Base-by-base conservation (phyloP, 768 basidiomycete species). In the Auricularia sp. region DNA sequence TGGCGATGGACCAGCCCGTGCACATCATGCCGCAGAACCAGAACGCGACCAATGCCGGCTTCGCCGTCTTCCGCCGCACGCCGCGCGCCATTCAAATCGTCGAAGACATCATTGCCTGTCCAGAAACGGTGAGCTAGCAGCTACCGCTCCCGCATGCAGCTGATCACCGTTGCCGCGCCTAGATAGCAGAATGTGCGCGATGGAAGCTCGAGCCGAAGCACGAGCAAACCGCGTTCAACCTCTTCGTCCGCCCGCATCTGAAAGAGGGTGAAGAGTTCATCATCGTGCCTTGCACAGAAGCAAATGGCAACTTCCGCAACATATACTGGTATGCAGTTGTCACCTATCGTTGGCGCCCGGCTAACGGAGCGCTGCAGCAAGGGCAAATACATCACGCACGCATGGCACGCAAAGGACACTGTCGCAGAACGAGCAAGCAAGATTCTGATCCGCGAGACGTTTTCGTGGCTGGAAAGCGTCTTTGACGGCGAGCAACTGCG, bases 191-290 rank as follows among this genome's bases (percentile, higher is more conserved):
- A 35, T 59, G 56, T 29, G 56, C 56, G 56, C 21, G 13, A 29
- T 59, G 56, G 56, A 59, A 59, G 56, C 24, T 35, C 34, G 34
- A 33, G 29, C 16, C 24, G 56, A 59, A 59, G 29, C 34, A 59
- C 34, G 56, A 59, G 34, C 56, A 59, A 29, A 59, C 56, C 34
- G 56, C 56, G 34, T 59, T 59, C 56, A 59, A 59, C 56, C 56
- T 59, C 56, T 59, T 59, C 56, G 56, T 59, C 11, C 56, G 56
- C 13, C 56, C 56, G 24, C 18, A 29, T 8, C 34, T 59, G 10
- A 35, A 33, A 8, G 56, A 59, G 29, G 56, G 56, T 10, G 56
- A 59, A 34, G 56, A 59, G 34, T 35, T 59, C 18, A 59, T 59
- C 56, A 59, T 59, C 29, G 34, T 59, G 24, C 56, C 56, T 8